A percentile compares a stretch with the other conserved stretches of the same genome.
Evolutionary conservation across 2,329 filamentous ascomycete genomes (phyloP).

Genomic region (Calonectria honghensis): DNA sequence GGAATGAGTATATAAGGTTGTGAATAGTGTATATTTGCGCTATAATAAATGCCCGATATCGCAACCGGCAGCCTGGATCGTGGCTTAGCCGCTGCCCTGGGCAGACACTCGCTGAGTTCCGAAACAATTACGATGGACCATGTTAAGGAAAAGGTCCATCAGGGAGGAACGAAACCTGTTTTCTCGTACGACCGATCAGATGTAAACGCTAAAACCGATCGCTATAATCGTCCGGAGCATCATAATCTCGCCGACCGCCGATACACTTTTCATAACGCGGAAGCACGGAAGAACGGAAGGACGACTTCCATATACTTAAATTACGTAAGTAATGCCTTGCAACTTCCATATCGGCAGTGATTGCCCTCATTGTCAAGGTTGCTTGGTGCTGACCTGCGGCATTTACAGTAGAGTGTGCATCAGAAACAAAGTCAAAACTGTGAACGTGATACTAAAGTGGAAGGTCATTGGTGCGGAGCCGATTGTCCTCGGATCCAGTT

Average conservation of each 20-base stretch:
- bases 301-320: not conserved
- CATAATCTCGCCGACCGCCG: not conserved
- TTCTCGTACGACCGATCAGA: constrained; percentile 5
- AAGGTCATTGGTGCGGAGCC: constrained; percentile 3
- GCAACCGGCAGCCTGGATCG: not conserved
- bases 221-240: not conserved
- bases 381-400: not conserved
- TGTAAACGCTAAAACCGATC: not conserved
- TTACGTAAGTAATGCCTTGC: not conserved
- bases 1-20: not conserved
- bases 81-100: not conserved
- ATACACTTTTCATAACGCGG: not conserved
- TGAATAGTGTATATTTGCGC: not conserved
- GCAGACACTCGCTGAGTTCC: not conserved
- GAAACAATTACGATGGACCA: not conserved
- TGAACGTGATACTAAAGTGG: not conserved
- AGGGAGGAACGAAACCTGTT: not conserved
- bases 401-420: not conserved
- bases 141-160: not conserved
- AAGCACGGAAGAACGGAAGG: too few species aligned
- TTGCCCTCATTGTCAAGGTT: not conserved
- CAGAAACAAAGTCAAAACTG: not conserved
- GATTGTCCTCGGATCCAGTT: not conserved
- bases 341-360: not conserved
- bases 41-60: constrained; percentile 10